Evolutionary conservation across 1,139 yeast genomes (phyloP).

Genomic region (Candida glucosophila): DNA sequence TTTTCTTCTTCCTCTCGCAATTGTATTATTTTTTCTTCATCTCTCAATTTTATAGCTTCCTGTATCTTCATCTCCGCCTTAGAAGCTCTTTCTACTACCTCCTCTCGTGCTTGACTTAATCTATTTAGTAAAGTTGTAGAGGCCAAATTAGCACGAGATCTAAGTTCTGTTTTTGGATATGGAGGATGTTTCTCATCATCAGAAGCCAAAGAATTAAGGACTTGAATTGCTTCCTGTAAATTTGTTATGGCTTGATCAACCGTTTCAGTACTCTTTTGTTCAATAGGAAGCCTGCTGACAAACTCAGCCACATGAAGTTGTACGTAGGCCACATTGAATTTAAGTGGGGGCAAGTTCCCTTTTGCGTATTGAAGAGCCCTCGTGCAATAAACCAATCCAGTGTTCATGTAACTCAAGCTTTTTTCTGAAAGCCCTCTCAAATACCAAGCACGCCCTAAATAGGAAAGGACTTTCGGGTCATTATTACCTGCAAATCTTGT

Average conservation of each 20-base stretch:
- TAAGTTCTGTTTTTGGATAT: constrained; percentile 68
- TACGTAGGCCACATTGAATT: constrained; percentile 76
- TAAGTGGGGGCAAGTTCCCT: constrained; percentile 35
- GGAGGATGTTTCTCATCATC: constrained; percentile 55
- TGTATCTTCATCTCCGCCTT: constrained; percentile 54
- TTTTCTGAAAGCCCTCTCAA: constrained; percentile 69
- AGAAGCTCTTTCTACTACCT: constrained; percentile 62
- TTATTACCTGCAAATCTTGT: constrained; percentile 55
- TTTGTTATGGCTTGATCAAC: constrained; percentile 51
- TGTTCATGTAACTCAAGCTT: constrained; percentile 48
- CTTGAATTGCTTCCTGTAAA: constrained; percentile 54
- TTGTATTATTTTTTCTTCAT: constrained; percentile 42
- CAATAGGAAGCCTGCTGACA: constrained; percentile 53
- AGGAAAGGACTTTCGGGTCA: constrained; percentile 57
- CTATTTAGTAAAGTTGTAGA: constrained; percentile 65
- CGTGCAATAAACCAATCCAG: constrained; percentile 55
- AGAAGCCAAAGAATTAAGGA: constrained; percentile 51
- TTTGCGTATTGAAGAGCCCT: constrained; percentile 42
- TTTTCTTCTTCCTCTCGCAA: constrained; percentile 29
- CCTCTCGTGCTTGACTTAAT: constrained; percentile 60
- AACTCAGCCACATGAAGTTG: constrained; percentile 85
- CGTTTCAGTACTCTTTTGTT: constrained; percentile 54
- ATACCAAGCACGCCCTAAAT: constrained; percentile 88
- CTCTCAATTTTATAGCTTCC: constrained; percentile 63
- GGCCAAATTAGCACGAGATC: constrained; percentile 81